Percentiles rank a stretch among this genome's conserved stretches.
Conservation (phyloP, 208 protist genomes). For the Strigomonas culicis region DNA sequence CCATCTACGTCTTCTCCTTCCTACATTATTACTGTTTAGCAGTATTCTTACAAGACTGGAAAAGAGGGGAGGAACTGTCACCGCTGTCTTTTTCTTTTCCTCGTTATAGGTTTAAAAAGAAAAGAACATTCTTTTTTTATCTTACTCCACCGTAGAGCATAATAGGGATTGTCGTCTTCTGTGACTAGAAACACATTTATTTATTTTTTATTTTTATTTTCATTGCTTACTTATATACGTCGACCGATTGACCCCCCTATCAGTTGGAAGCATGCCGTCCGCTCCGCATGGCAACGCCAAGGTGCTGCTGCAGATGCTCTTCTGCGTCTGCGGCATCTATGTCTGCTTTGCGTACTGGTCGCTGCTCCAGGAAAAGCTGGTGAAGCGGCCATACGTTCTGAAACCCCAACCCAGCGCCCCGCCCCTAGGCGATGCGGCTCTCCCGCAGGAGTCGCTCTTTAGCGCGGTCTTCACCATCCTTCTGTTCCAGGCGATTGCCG, state of each 20-base stretch:
- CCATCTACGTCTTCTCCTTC: neutral
- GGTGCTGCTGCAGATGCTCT: slow-evolving; percentile 44
- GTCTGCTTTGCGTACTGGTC: slow-evolving; percentile 81
- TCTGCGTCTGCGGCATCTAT: slow-evolving; percentile 74
- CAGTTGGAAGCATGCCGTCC: neutral
- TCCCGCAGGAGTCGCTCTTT: slow-evolving; percentile 18
- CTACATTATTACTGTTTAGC: neutral
- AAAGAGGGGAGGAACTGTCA: no score
- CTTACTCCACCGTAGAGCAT: neutral
- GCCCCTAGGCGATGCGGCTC: no score
- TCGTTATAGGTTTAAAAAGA: slow-evolving; percentile 1
- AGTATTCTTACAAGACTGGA: no score
- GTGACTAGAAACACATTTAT: neutral
- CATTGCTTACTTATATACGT: neutral
- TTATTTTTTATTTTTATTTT: neutral
- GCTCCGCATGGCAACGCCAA: slow-evolving; percentile 6
- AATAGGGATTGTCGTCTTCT: neutral
- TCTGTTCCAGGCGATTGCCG: slow-evolving; percentile 22
- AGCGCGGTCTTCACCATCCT: slow-evolving; percentile 36
- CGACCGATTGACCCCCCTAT: neutral
- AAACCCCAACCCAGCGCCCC: neutral
- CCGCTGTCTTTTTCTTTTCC: no score
- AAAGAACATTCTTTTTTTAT: slow-evolving; percentile 9
- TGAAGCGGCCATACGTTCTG: slow-evolving; percentile 59
- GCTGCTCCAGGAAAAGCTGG: slow-evolving; percentile 75